Percentiles rank a stretch among this genome's conserved stretches.
These are phyloP conservation scores for Myriangium duriaei DNA, from an alignment of 2,329 filamentous ascomycete species.

Conservation along the genomic window DNA sequence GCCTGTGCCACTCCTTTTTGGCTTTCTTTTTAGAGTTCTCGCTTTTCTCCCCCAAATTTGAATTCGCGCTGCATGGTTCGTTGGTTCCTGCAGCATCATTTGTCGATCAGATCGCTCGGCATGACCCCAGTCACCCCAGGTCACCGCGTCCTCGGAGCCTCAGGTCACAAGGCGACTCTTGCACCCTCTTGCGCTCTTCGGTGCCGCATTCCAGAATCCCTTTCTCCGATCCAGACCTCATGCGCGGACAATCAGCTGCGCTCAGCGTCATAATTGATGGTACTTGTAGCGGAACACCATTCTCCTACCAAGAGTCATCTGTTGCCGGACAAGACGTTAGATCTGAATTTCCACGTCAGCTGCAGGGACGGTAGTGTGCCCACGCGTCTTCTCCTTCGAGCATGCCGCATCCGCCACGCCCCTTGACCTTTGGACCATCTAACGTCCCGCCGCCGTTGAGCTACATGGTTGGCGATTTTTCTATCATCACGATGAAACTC, in stretches of 20 bases:
- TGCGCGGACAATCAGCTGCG: too few relatives aligned
- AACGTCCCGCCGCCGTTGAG: neutral
- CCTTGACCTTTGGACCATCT: neutral
- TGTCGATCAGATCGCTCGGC: too few relatives aligned
- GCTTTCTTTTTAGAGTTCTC: too few relatives aligned
- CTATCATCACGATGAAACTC: neutral
- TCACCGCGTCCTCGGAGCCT: neutral
- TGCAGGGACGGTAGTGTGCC: too few relatives aligned
- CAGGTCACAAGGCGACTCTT: neutral
- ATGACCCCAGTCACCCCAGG: too few relatives aligned
- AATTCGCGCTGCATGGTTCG: too few relatives aligned
- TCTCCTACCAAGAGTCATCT: neutral
- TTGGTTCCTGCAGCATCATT: neutral
- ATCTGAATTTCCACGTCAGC: neutral
- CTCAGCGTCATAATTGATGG: too few relatives aligned
- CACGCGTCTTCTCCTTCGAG: neutral
- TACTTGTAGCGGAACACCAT: too few relatives aligned
- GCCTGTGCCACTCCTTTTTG: too few relatives aligned
- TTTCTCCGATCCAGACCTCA: too few relatives aligned
- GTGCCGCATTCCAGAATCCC: too few relatives aligned
- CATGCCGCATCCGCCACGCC: neutral
- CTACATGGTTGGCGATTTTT: neutral
- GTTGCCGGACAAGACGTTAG: neutral
- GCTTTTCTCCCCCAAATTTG: too few relatives aligned
- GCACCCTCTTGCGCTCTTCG: neutral